phyloP scores from a whole-genome alignment of 148 eudicot genomes.

The Silene conica region DNA sequence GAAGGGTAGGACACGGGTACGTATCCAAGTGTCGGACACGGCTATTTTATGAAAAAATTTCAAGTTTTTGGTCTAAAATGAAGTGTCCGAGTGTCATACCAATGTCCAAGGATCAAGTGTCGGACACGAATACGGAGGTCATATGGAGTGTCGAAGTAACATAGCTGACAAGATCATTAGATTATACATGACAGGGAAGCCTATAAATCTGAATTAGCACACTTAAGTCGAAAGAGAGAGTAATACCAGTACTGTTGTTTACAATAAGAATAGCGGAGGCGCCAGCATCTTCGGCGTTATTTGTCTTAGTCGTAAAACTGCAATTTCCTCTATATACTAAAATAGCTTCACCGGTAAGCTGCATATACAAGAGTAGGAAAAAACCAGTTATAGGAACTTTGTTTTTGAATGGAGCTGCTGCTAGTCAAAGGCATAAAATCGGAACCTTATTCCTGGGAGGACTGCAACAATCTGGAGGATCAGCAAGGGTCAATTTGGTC shows the following conservation, averaged over 20 bases:
- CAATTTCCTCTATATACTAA: conserved; percentile 89
- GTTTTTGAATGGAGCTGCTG: too few species aligned
- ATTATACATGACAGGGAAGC: too few species aligned
- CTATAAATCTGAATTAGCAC: neutral
- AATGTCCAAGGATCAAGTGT: too few species aligned
- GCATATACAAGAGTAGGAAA: conserved; percentile 17
- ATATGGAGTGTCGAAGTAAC: too few species aligned
- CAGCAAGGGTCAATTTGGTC: conserved; percentile 67
- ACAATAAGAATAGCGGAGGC: conserved; percentile 86
- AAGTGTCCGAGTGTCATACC: too few species aligned
- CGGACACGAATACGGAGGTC: too few species aligned
- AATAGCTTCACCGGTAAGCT: conserved; percentile 91
- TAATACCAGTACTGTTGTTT: conserved; percentile 70
- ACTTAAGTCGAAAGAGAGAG: neutral
- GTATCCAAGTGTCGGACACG: too few species aligned
- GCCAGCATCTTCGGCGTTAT: conserved; percentile 87
- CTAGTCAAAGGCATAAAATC: too few species aligned
- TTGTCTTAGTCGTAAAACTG: conserved; percentile 86
- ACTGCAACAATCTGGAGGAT: conserved; percentile 95
- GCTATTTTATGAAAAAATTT: too few species aligned
- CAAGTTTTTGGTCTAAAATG: too few species aligned
- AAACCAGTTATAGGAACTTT: neutral
- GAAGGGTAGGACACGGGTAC: too few species aligned
- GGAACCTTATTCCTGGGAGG: conserved; percentile 80
- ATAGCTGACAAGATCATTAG: neutral